Base-by-base conservation (phyloP, 257 asterid genomes). In the Jasminum sambac region DNA sequence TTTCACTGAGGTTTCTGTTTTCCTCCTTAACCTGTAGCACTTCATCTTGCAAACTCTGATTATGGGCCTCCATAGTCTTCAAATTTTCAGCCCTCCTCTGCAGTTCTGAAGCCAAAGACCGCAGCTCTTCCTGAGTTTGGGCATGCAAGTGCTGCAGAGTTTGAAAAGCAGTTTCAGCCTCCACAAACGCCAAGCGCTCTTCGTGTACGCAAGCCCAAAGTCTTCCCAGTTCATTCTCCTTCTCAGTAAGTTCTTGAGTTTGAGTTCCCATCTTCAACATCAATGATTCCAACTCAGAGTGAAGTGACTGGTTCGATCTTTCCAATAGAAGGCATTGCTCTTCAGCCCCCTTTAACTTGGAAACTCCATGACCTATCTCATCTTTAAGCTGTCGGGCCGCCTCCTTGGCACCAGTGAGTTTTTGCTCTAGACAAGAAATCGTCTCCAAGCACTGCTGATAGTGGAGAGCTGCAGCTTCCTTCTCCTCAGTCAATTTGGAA, bases 101-200 rank as follows among this genome's bases (percentile, higher is more conserved):
- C 78, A 94, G 76, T 72, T 95, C 99, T 5, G 85, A 72, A 67
- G 89, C 82, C 82, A 87, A 77, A 60, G 86, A 78, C 57, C 88
- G 87, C 57, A 95, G 83, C 64, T 95, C 98, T 71, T 95, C 98
- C 84, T 91, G 99, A 67, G 94, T 86, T 68, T 87, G 84, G 30
- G 97, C 86, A 50, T 91, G 97, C 84, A 90, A 86, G 75, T 88
- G 97, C 88, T 88, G 98, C 83, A 95, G 74, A 37, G 99, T 87
- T 69, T 92, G 96, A 72, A 95, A 95, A 46, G 97, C 98, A 41
- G 97, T 89, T 83, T 95, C 98, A 69, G 98, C 98, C 79, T 92
- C 98, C 55, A 92, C 90, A 73, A 92, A 95, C 26, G 88, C 97
- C 81, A 87, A 69, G 11, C 94, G 84, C 75, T 95, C 99, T 80